Conservation (phyloP, 2,329 filamentous ascomycete species). For the Cladophialophora immunda region DNA sequence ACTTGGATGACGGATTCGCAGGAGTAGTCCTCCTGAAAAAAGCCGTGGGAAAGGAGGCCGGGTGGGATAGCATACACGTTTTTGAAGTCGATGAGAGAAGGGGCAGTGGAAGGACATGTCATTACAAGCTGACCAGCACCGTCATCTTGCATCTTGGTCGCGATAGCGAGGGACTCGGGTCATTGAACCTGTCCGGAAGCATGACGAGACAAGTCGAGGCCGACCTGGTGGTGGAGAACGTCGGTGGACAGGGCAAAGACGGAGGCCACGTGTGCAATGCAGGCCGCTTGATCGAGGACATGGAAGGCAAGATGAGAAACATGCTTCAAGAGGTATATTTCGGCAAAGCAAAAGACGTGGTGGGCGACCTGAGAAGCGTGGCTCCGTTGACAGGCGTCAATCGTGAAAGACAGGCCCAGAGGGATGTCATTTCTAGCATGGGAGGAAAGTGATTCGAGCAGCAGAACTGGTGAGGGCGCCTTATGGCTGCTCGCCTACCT, state of each 20-base stretch:
- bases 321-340: constrained; percentile 98
- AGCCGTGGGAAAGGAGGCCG: constrained; percentile 67
- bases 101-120: constrained; percentile 75
- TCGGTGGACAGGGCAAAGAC: constrained; percentile 64
- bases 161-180: constrained; percentile 72
- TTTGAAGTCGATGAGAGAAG: constrained; percentile 90
- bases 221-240: constrained; percentile 79
- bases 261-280: constrained; percentile 96
- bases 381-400: constrained; percentile 39
- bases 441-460: constrained; percentile 33
- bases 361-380: constrained; percentile 87
- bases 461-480: background rate
- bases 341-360: constrained; percentile 98
- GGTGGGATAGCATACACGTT: constrained; percentile 99
- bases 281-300: constrained; percentile 93
- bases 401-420: constrained; percentile 38
- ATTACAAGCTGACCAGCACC: constrained; percentile 97
- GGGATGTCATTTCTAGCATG: constrained; percentile 41
- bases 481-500: background rate
- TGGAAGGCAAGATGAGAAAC: constrained; percentile 99
- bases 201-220: constrained; percentile 97
- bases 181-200: constrained; percentile 93
- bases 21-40: constrained; percentile 97
- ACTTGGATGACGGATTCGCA: constrained; percentile 95
- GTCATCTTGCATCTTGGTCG: constrained; percentile 81